Percentiles rank a stretch among this genome's conserved stretches.
Conservation (phyloP, 768 basidiomycete species). For the Tulasnella sp. region DNA sequence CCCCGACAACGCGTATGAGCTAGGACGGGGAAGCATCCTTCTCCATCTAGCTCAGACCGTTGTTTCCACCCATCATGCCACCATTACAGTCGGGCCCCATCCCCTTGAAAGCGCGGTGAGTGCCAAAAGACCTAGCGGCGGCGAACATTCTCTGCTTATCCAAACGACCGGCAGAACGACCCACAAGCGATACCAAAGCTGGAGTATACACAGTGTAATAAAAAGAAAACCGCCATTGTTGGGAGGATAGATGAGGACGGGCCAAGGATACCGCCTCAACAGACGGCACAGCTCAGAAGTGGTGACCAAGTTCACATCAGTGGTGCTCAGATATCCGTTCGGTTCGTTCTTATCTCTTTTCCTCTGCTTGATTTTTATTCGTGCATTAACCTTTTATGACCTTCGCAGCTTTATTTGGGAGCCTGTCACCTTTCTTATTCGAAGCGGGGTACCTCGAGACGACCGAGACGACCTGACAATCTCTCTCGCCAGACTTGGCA, state of each 20-base stretch:
- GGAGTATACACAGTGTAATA: conserved; percentile 24
- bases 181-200: conserved; percentile 23
- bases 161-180: neutral
- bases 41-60: conserved; percentile 7
- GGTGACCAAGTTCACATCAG: conserved; percentile 27
- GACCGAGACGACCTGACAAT: neutral
- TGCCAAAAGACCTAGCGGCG: neutral
- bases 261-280: neutral
- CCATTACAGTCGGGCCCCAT: conserved; percentile 14
- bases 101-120: conserved; percentile 24
- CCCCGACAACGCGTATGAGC: conserved; percentile 13
- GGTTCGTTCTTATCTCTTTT: neutral
- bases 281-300: conserved; percentile 4
- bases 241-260: conserved; percentile 19
- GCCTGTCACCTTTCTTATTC: conserved; percentile 29
- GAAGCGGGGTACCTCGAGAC: conserved; percentile 19
- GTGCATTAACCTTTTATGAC: neutral
- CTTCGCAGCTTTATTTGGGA: conserved; percentile 10
- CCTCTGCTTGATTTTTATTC: neutral
- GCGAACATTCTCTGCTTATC: neutral
- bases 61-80: conserved; percentile 23
- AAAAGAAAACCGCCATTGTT: conserved; percentile 12
- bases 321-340: neutral
- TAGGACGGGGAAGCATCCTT: conserved; percentile 16
- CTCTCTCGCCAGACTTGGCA: conserved; percentile 23